phyloP scores from a whole-genome alignment of 1,139 yeast genomes.

The Lodderomyces parapsilosis region DNA sequence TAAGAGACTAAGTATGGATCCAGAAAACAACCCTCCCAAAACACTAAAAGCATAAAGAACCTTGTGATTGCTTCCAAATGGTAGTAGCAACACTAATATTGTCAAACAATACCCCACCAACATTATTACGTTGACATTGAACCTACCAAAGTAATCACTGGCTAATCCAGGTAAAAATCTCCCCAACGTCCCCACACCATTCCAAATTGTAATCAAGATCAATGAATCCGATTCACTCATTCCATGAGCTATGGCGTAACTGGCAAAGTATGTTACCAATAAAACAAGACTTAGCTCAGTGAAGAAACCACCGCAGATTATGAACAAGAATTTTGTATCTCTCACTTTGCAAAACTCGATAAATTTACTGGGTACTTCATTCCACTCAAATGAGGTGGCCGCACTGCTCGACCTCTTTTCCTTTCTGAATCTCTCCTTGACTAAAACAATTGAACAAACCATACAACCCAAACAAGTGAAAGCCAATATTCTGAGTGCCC shows the following conservation, averaged over 20 bases:
- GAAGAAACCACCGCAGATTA: constrained; percentile 41
- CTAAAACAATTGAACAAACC: constrained; percentile 36
- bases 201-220: constrained; percentile 37
- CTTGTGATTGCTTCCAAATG: constrained; percentile 33
- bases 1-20: constrained; percentile 32
- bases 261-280: constrained; percentile 43
- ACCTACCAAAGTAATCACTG: constrained; percentile 39
- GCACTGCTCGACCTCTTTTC: constrained; percentile 1
- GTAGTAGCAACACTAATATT: constrained; percentile 37
- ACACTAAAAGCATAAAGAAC: constrained; percentile 36
- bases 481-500: constrained; percentile 62
- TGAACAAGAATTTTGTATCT: constrained; percentile 22
- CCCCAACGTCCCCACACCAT: constrained; percentile 40
- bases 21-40: constrained; percentile 33
- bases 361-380: neutral
- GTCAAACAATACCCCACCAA: constrained; percentile 28
- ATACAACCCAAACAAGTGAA: constrained; percentile 46
- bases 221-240: constrained; percentile 35
- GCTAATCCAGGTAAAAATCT: constrained; percentile 37
- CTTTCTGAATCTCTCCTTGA: constrained; percentile 45
- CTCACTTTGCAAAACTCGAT: constrained; percentile 4
- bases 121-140: constrained; percentile 40
- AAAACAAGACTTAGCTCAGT: constrained; percentile 59
- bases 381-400: neutral
- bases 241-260: constrained; percentile 45